phyloP scores from a whole-genome alignment of 2,329 filamentous ascomycete genomes.

The Fusarium aywerte region DNA sequence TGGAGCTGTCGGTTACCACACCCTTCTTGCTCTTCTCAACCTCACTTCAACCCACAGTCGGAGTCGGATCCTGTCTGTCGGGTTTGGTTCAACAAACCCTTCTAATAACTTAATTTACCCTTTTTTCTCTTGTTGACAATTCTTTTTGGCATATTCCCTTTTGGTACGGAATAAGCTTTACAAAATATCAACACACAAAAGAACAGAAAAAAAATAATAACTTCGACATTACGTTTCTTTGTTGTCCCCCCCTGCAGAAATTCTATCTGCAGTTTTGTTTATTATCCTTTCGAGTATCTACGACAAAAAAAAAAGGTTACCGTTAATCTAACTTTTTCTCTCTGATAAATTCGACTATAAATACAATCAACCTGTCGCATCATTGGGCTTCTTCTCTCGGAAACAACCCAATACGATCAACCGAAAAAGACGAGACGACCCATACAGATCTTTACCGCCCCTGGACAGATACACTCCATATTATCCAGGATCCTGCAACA shows the following conservation, averaged over 20 bases:
- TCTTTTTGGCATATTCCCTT: not conserved
- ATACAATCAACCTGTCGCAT: constrained; percentile 10
- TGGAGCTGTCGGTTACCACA: constrained; percentile 28
- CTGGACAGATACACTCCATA: constrained; percentile 36
- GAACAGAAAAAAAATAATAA: not conserved
- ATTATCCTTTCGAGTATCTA: not conserved
- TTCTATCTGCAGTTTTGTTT: not conserved
- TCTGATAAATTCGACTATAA: constrained; percentile 23
- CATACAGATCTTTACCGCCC: constrained; percentile 39
- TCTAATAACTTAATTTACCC: constrained; percentile 14
- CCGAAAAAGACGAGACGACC: constrained; percentile 24
- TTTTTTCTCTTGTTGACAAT: constrained; percentile 3
- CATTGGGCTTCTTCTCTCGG: constrained; percentile 17
- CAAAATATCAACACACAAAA: constrained; percentile 9
- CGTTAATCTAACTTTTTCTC: not conserved
- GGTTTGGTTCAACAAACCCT: not conserved
- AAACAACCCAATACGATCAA: not conserved
- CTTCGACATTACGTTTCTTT: not conserved
- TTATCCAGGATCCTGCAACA: constrained; percentile 41
- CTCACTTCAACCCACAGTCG: not conserved
- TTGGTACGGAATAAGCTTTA: not conserved
- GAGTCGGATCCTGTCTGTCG: too few relatives aligned
- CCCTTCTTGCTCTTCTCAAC: constrained; percentile 6
- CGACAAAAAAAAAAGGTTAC: not conserved
- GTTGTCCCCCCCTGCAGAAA: not conserved